Percentiles rank a stretch among this genome's conserved stretches.
Evolutionary conservation across 345 rosid genomes (phyloP).

Genomic region (Pistacia integerrima): DNA sequence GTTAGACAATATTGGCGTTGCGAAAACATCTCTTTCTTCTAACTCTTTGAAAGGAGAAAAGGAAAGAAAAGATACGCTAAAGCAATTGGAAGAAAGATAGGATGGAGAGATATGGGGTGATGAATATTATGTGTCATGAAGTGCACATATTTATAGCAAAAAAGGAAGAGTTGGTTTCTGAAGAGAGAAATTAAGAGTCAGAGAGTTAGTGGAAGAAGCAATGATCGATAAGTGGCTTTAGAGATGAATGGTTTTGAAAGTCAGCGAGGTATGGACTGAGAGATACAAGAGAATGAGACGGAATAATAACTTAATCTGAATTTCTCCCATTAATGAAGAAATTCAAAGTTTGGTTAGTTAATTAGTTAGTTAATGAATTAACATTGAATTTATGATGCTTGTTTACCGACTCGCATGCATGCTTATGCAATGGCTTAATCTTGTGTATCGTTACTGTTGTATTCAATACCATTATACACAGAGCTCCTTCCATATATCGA

Average conservation of each 20-base stretch:
- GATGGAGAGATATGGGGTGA: neutral
- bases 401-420: conserved; percentile 14
- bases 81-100: neutral
- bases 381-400: neutral
- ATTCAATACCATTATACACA: too few species aligned
- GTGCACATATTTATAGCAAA: conserved; percentile 15
- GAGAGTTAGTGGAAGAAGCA: neutral
- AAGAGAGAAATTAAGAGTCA: neutral
- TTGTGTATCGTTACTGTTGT: too few species aligned
- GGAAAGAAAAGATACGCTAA: neutral
- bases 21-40: conserved; percentile 18
- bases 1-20: conserved; percentile 14
- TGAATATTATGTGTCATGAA: conserved; percentile 10
- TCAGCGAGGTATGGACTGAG: conserved; percentile 16
- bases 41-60: neutral
- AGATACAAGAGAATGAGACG: conserved; percentile 24
- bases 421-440: neutral
- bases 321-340: neutral
- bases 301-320: conserved; percentile 7
- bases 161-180: conserved; percentile 6
- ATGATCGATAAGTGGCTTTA: neutral
- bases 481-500: too few species aligned
- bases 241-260: neutral
- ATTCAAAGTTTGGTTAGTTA: neutral
- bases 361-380: neutral